Conservation (phyloP, 768 basidiomycete genomes). For the Russula brevipes region DNA sequence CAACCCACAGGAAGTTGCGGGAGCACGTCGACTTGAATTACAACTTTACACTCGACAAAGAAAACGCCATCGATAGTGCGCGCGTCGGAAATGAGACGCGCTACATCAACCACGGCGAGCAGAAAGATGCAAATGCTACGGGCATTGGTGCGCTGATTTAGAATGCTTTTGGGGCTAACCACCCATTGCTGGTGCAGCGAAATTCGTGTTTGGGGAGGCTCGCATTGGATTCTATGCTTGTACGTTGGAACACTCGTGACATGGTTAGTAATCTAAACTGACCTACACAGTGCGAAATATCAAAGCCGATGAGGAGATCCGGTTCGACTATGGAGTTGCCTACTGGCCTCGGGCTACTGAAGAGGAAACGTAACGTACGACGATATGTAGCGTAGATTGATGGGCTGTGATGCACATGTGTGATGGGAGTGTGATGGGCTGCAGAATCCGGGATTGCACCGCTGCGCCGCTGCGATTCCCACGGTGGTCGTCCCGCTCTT, state of each 20-base stretch:
- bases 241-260: conserved; percentile 30
- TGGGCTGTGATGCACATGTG: too few relatives aligned
- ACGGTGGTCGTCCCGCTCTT: background rate
- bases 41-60: conserved; percentile 49
- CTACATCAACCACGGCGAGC: conserved; percentile 57
- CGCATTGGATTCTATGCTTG: conserved; percentile 60
- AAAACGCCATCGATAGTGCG: conserved; percentile 48
- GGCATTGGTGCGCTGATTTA: conserved; percentile 39
- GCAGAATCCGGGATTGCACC: background rate
- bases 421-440: too few relatives aligned
- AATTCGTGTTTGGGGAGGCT: conserved; percentile 59
- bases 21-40: conserved; percentile 54
- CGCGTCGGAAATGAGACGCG: conserved; percentile 58
- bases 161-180: background rate
- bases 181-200: conserved; percentile 35
- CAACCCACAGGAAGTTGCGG: conserved; percentile 37
- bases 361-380: too few relatives aligned
- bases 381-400: too few relatives aligned
- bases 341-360: background rate
- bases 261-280: background rate
- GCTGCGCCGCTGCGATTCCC: background rate
- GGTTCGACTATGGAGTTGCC: conserved; percentile 12
- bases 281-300: conserved; percentile 1
- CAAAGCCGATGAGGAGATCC: conserved; percentile 7
- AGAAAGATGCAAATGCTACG: conserved; percentile 38